Conservation (phyloP, 1,139 yeast species). For the Kurtzmaniella quercitrusa region DNA sequence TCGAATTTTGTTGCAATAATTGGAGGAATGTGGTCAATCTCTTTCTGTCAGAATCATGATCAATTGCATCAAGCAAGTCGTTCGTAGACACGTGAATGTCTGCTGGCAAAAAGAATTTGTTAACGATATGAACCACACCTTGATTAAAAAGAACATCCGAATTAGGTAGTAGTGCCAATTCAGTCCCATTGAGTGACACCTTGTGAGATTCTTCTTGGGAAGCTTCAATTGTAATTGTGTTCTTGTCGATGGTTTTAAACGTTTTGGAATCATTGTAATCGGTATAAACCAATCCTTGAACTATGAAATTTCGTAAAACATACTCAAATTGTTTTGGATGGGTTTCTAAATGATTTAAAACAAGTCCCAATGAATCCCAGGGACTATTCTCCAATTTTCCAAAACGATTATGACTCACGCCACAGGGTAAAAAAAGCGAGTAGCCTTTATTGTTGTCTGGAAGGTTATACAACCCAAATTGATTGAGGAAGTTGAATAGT, state of each 20-base stretch:
- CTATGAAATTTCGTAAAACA: constrained; percentile 54
- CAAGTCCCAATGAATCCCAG: constrained; percentile 67
- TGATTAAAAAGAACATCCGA: constrained; percentile 73
- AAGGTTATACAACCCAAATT: constrained; percentile 30
- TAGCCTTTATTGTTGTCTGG: constrained; percentile 60
- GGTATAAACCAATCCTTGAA: constrained; percentile 65
- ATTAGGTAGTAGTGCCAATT: constrained; percentile 33
- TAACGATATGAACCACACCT: constrained; percentile 80
- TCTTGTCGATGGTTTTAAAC: constrained; percentile 34
- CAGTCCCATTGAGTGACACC: constrained; percentile 20
- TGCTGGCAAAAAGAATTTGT: constrained; percentile 54
- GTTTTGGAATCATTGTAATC: constrained; percentile 39
- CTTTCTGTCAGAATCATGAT: background rate
- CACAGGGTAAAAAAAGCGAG: constrained; percentile 76
- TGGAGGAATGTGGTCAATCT: constrained; percentile 36
- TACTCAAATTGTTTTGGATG: constrained; percentile 48
- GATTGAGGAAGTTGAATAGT: constrained; percentile 30
- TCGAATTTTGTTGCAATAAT: constrained; percentile 39
- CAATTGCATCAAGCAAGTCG: constrained; percentile 51
- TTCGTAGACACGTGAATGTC: constrained; percentile 48
- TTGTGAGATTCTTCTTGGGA: constrained; percentile 18
- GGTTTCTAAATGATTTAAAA: constrained; percentile 52
- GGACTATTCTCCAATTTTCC: constrained; percentile 24
- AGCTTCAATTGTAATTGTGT: constrained; percentile 17
- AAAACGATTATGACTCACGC: constrained; percentile 20